phyloP scores from a whole-genome alignment of 31 red algal species.

The Bonnemaisonia californica region DNA sequence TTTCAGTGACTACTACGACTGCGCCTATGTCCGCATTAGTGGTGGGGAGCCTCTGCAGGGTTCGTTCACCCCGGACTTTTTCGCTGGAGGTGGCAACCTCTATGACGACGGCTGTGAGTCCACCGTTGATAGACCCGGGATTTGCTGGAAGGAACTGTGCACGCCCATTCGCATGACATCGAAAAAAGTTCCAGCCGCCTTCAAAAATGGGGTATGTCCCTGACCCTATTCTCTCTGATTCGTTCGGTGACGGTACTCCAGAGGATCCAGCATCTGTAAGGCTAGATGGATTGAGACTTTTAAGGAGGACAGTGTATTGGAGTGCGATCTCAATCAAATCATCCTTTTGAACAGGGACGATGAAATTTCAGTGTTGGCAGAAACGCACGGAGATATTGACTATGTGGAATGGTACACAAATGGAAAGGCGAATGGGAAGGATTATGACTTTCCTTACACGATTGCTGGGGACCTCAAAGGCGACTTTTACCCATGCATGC shows the following conservation, averaged over 20 bases:
- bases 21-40: slow-evolving; percentile 49
- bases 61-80: slow-evolving; percentile 35
- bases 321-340: slow-evolving; percentile 15
- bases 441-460: slow-evolving; percentile 33
- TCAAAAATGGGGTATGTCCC: slow-evolving; percentile 37
- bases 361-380: slow-evolving; percentile 39
- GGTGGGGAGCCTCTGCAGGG: slow-evolving; percentile 34
- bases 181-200: slow-evolving; percentile 36
- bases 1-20: slow-evolving; percentile 64
- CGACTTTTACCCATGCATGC: slow-evolving; percentile 51
- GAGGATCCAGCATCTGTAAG: slow-evolving; percentile 17
- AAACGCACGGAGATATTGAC: slow-evolving; percentile 39
- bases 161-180: slow-evolving; percentile 30
- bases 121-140: slow-evolving; percentile 42
- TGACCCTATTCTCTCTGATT: slow-evolving; percentile 39
- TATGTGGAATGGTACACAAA: slow-evolving; percentile 56
- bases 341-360: slow-evolving; percentile 33
- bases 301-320: slow-evolving; percentile 17
- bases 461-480: slow-evolving; percentile 39
- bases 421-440: slow-evolving; percentile 46
- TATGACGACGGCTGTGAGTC: slow-evolving; percentile 46
- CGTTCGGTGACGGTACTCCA: slow-evolving; percentile 9
- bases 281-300: slow-evolving; percentile 14
- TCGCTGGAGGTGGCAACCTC: slow-evolving; percentile 20
- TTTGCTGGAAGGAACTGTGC: slow-evolving; percentile 56